Conservation (phyloP, 2,329 filamentous ascomycete species). For the Penicillium sp. region DNA sequence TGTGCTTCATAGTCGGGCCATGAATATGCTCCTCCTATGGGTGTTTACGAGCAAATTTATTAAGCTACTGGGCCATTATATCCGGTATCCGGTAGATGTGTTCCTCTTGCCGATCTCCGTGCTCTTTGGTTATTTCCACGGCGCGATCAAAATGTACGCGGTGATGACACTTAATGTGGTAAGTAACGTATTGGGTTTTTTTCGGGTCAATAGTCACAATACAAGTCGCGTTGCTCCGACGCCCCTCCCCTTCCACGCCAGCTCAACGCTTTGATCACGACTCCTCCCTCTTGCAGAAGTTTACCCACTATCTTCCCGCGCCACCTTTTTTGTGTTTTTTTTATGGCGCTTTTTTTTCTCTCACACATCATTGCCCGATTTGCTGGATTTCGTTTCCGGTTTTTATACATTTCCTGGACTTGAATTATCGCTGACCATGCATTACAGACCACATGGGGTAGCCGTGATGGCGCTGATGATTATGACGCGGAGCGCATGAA, state of each 20-base stretch:
- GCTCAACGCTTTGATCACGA: constrained; percentile 27
- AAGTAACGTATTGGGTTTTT: constrained; percentile 41
- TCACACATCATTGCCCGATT: background rate
- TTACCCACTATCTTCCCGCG: constrained; percentile 21
- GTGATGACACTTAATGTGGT: constrained; percentile 80
- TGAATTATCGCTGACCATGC: constrained; percentile 12
- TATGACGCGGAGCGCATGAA: constrained; percentile 73
- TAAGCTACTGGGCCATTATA: constrained; percentile 84
- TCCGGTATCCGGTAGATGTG: constrained; percentile 78
- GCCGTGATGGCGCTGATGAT: constrained; percentile 84
- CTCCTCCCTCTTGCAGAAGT: constrained; percentile 22
- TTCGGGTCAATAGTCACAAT: background rate
- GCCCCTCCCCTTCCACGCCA: constrained; percentile 15
- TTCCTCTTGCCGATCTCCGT: constrained; percentile 81
- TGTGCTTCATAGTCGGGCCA: constrained; percentile 54
- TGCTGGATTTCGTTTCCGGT: background rate
- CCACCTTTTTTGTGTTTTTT: constrained; percentile 9
- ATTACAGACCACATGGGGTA: constrained; percentile 87
- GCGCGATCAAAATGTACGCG: constrained; percentile 87
- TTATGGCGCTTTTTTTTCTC: background rate
- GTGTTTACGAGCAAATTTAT: constrained; percentile 89
- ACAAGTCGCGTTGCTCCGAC: constrained; percentile 11
- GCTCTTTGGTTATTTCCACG: constrained; percentile 89
- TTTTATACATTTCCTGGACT: constrained; percentile 2
- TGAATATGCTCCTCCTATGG: constrained; percentile 67